Evolutionary conservation across 2,329 filamentous ascomycete species (phyloP).

Genomic region (Fusarium metavorans): DNA sequence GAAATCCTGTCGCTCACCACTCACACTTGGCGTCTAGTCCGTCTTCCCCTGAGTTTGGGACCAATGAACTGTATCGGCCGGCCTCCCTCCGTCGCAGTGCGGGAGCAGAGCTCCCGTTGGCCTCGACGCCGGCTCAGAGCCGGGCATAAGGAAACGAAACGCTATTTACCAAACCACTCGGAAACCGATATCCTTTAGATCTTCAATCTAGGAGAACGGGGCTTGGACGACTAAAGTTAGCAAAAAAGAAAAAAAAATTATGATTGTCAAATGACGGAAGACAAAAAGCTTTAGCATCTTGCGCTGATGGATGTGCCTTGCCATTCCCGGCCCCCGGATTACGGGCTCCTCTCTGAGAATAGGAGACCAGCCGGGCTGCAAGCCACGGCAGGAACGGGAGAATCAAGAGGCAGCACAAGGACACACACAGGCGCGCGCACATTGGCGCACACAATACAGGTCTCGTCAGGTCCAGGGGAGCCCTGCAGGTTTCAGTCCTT

Average conservation of each 20-base stretch:
- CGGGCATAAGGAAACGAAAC: slow-evolving; percentile 24
- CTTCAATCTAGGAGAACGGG: not conserved
- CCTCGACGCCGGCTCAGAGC: slow-evolving; percentile 30
- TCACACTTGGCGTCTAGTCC: slow-evolving; percentile 7
- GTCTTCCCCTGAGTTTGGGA: slow-evolving; percentile 11
- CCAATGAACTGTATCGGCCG: slow-evolving; percentile 17
- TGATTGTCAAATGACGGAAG: slow-evolving; percentile 30
- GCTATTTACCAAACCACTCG: slow-evolving; percentile 4
- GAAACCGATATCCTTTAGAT: slow-evolving; percentile 1
- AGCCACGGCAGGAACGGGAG: slow-evolving; percentile 25
- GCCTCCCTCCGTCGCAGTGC: slow-evolving; percentile 16
- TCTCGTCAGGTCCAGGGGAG: slow-evolving; percentile 8
- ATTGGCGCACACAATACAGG: not conserved
- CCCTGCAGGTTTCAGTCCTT: slow-evolving; percentile 35
- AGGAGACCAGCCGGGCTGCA: slow-evolving; percentile 20
- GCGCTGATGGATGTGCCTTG: not conserved
- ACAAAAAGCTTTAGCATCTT: not conserved
- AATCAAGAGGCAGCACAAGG: not conserved
- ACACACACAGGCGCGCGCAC: not conserved
- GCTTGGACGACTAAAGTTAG: not conserved
- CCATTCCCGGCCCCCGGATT: slow-evolving; percentile 10
- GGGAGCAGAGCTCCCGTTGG: slow-evolving; percentile 21
- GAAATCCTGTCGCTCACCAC: slow-evolving; percentile 5
- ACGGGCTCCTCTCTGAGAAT: slow-evolving; percentile 20
- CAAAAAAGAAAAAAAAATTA: not conserved